These are phyloP conservation scores for Moesziomyces parantarcticus DNA, from an alignment of 1,284 basidiomycete genomes.

Conservation along the genomic window DNA sequence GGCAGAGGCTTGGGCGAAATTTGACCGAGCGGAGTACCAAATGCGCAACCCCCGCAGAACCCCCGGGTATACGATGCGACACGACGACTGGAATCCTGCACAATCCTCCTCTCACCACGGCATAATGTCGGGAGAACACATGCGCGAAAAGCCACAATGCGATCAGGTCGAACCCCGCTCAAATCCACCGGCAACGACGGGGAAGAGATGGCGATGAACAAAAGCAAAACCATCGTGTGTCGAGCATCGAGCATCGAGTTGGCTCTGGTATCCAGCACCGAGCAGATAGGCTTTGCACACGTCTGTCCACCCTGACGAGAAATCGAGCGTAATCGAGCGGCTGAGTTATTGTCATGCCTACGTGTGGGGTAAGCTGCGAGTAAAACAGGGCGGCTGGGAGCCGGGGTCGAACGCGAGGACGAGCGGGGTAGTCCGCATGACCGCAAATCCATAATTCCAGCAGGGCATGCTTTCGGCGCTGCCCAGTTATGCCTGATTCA, in stretches of 20 bases:
- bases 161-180: not conserved
- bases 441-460: too few relatives aligned
- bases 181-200: constrained; percentile 4
- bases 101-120: not conserved
- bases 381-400: not conserved
- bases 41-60: not conserved
- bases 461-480: too few relatives aligned
- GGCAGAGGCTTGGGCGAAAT: constrained; percentile 12
- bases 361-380: not conserved
- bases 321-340: not conserved
- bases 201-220: not conserved
- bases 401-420: not conserved
- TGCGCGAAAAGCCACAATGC: not conserved
- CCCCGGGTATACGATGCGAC: not conserved
- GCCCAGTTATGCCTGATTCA: too few relatives aligned
- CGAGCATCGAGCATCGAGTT: too few relatives aligned
- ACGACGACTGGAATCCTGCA: not conserved
- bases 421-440: not conserved
- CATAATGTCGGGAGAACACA: not conserved
- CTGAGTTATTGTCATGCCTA: not conserved
- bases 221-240: not conserved
- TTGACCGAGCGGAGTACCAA: constrained; percentile 22
- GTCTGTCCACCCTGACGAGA: too few relatives aligned
- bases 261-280: too few relatives aligned
- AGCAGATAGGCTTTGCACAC: too few relatives aligned